phyloP scores from a whole-genome alignment of 148 eudicot genomes.

The Polygonum aviculare region DNA sequence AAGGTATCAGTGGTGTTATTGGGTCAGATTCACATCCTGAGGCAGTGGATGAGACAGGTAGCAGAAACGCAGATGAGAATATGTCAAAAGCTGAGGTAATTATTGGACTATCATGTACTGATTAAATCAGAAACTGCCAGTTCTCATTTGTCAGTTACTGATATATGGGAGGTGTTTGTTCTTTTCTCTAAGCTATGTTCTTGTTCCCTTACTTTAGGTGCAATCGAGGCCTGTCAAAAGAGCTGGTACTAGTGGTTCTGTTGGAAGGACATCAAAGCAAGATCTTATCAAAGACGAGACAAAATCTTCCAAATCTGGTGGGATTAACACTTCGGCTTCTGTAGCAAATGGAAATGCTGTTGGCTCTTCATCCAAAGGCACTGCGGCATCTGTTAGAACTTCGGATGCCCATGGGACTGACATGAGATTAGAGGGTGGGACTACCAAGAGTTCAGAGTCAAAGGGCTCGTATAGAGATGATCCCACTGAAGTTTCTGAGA shows the following conservation, averaged over 20 bases:
- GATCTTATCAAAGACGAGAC: slow-evolving; percentile 65
- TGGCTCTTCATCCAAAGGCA: slow-evolving; percentile 29
- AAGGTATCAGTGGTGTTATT: slow-evolving; percentile 34
- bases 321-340: slow-evolving; percentile 24
- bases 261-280: slow-evolving; percentile 46
- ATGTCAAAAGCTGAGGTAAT: slow-evolving; percentile 52
- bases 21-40: slow-evolving; percentile 44
- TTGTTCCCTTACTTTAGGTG: slow-evolving; percentile 2
- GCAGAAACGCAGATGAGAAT: slow-evolving; percentile 43
- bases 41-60: slow-evolving; percentile 42
- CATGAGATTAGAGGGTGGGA: slow-evolving; percentile 35
- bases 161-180: neutral
- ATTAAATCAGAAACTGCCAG: neutral
- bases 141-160: neutral
- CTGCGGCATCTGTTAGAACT: slow-evolving; percentile 26
- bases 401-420: slow-evolving; percentile 42
- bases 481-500: slow-evolving; percentile 41
- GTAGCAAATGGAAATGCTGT: slow-evolving; percentile 36
- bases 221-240: slow-evolving; percentile 57
- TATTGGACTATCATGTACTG: neutral
- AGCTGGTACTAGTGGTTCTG: slow-evolving; percentile 41
- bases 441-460: slow-evolving; percentile 44
- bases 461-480: slow-evolving; percentile 59
- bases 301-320: slow-evolving; percentile 43
- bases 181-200: neutral